Conservation (phyloP, 148 eudicot genomes). For the Hydrangea macrophylla region DNA sequence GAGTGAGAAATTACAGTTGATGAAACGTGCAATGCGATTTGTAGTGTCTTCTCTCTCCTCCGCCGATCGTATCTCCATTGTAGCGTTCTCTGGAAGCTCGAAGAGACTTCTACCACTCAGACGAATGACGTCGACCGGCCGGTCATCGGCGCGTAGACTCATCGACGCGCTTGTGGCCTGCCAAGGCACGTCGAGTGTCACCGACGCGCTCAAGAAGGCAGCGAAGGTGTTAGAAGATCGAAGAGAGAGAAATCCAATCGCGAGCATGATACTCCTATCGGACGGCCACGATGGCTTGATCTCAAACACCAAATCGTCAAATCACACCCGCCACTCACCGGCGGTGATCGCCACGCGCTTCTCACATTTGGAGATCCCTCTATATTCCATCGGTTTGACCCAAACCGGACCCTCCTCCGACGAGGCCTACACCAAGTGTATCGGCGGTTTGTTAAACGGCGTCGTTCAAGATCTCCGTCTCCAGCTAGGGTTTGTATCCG, state of each 20-base stretch:
- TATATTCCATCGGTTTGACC: too few relatives aligned
- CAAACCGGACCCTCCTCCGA: constrained; percentile 12
- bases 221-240: constrained; percentile 79
- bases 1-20: constrained; percentile 32
- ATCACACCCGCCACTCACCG: constrained; percentile 11
- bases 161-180: constrained; percentile 51
- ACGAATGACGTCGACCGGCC: constrained; percentile 68
- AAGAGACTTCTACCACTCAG: constrained; percentile 62
- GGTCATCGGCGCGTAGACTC: constrained; percentile 59
- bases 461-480: constrained; percentile 61
- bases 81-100: constrained; percentile 58
- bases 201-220: constrained; percentile 68
- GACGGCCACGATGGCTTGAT: constrained; percentile 29
- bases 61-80: constrained; percentile 77
- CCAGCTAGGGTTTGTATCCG: constrained; percentile 49
- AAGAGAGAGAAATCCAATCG: constrained; percentile 53
- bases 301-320: background rate
- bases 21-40: constrained; percentile 54
- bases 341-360: constrained; percentile 46
- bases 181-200: constrained; percentile 35
- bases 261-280: constrained; percentile 50
- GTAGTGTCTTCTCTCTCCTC: constrained; percentile 64
- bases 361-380: background rate
- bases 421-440: constrained; percentile 36
- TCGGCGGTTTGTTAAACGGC: constrained; percentile 43